Percentiles rank a stretch among this genome's conserved stretches.
phyloP scores from a whole-genome alignment of 2,329 filamentous ascomycete genomes.

The Fusarium buharicum region DNA sequence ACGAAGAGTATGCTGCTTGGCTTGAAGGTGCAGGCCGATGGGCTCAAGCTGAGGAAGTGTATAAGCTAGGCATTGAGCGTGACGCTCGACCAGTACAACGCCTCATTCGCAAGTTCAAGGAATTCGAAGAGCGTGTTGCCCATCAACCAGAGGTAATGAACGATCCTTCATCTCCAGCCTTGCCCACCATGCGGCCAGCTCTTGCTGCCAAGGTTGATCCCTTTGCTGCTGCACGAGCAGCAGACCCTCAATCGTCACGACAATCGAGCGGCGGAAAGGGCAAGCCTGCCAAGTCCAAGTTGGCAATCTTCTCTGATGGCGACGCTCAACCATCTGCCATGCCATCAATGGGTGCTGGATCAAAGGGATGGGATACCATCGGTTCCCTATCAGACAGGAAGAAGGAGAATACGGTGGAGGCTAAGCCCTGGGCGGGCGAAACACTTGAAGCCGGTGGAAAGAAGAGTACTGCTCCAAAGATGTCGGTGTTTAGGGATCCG shows the following conservation, averaged over 20 bases:
- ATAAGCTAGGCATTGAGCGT: slow-evolving; percentile 86
- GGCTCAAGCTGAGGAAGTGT: slow-evolving; percentile 94
- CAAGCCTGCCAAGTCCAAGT: slow-evolving; percentile 79
- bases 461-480: slow-evolving; percentile 77
- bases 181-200: slow-evolving; percentile 84
- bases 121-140: slow-evolving; percentile 85
- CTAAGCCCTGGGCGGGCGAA: slow-evolving; percentile 92
- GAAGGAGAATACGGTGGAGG: slow-evolving; percentile 90
- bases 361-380: slow-evolving; percentile 91
- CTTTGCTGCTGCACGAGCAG: slow-evolving; percentile 68
- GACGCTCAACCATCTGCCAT: slow-evolving; percentile 68
- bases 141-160: slow-evolving; percentile 68
- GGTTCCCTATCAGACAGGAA: slow-evolving; percentile 86
- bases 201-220: slow-evolving; percentile 88
- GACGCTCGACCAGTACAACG: slow-evolving; percentile 86
- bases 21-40: slow-evolving; percentile 85
- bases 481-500: slow-evolving; percentile 94
- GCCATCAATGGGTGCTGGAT: slow-evolving; percentile 61
- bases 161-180: slow-evolving; percentile 84
- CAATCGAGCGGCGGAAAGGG: slow-evolving; percentile 61
- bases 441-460: slow-evolving; percentile 88
- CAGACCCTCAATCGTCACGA: slow-evolving; percentile 74
- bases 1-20: slow-evolving; percentile 97
- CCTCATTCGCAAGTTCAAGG: slow-evolving; percentile 86
- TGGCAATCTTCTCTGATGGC: slow-evolving; percentile 89